These are phyloP conservation scores for Fusarium zealandicum DNA, from an alignment of 2,329 filamentous ascomycete genomes.

Conservation along the genomic window DNA sequence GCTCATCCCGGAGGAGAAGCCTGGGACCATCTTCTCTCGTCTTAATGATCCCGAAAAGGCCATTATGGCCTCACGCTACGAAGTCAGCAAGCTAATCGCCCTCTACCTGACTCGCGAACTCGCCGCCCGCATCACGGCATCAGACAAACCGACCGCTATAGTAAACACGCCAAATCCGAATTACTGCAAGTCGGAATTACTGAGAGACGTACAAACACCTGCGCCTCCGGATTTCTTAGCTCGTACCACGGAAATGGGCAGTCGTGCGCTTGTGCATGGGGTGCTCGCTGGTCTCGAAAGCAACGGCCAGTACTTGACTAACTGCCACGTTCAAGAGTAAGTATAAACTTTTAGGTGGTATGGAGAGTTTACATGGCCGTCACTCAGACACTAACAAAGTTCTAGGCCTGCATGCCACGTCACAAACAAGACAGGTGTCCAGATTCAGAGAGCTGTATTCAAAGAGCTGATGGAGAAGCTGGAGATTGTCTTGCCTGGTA, in stretches of 20 bases:
- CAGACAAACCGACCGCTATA: constrained; percentile 31
- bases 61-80: constrained; percentile 43
- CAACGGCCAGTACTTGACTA: constrained; percentile 45
- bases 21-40: constrained; percentile 36
- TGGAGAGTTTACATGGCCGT: background rate
- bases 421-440: constrained; percentile 42
- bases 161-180: constrained; percentile 53
- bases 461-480: constrained; percentile 45
- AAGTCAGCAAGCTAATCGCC: constrained; percentile 45
- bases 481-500: constrained; percentile 37
- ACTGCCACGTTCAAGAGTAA: constrained; percentile 43
- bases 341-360: background rate
- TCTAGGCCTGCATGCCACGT: constrained; percentile 41
- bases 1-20: constrained; percentile 14
- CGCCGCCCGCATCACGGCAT: constrained; percentile 15
- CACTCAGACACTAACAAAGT: background rate
- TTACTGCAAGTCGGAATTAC: constrained; percentile 49
- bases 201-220: constrained; percentile 6
- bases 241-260: constrained; percentile 55
- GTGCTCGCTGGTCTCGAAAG: constrained; percentile 43
- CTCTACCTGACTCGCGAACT: constrained; percentile 44
- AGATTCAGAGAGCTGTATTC: constrained; percentile 44
- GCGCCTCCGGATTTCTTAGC: constrained; percentile 44
- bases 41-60: constrained; percentile 42
- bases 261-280: constrained; percentile 43